Evolutionary conservation across 768 basidiomycete genomes (phyloP), one percentile per base, ranked within the genome.

Genomic region (Russula dissimulans): DNA sequence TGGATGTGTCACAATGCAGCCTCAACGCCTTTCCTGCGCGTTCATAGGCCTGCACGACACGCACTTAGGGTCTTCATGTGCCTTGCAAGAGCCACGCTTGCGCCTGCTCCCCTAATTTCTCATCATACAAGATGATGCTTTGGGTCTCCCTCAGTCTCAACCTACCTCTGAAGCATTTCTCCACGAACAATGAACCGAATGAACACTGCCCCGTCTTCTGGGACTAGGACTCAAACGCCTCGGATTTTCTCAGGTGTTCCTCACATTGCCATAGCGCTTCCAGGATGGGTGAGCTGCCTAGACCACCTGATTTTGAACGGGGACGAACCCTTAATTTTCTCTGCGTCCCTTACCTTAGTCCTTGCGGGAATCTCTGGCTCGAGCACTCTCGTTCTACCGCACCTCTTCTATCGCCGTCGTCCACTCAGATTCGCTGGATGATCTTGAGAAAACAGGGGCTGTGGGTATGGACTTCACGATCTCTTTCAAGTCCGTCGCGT

Each of bases 221-320:
- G 43, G 15, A 56, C 46, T 18, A 54, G 43, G 15, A 56, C 46
- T 32, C 45, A 43, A 43, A 46, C 34, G 41, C 59, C 47, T 52
- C 61, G 59, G 52, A 45, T 46, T 56, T 52, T 64, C 53, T 58
- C 59, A 57, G 59, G 62, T 22, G 45, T 41, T 42, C 56, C 58
- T 9, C 52, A 32, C 47, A 39, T 63, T 18, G 39, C 32, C 49
- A 32, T 56, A 29, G 41, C 52, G 34, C 49, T 59, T 47, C 62
- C 57, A 26, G 53, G 62, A 48, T 63, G 62, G 56, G 55, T 62
- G 44, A 57, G 61, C 32, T 10, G 22, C 47, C 14, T 31, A 26
- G 42, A 45, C 36, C 31, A 18, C 34, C 22, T 26, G 22, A 32
- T n/a, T 43, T 43, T 18, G 32, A 8, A 42, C 3, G 3, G 29